Percentiles rank a stretch among this genome's conserved stretches.
phyloP scores from a whole-genome alignment of 257 asterid species.

The Buddleja alternifolia region DNA sequence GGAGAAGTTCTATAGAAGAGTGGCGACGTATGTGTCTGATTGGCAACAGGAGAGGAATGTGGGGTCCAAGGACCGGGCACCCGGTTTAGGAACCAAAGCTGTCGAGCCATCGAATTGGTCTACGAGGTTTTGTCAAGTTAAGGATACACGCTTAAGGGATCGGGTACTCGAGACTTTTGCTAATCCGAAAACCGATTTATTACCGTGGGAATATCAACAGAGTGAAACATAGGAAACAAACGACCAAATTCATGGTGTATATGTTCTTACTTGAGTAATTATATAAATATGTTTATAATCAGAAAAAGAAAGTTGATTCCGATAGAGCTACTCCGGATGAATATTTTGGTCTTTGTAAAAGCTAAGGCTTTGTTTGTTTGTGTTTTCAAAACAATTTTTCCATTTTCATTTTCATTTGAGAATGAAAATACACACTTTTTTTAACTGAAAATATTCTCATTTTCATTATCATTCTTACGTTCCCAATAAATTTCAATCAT shows the following conservation, averaged over 20 bases:
- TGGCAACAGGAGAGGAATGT: conserved; percentile 68
- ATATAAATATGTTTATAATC: background rate
- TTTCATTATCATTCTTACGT: no score
- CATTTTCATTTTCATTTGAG: no score
- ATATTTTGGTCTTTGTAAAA: no score
- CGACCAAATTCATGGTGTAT: no score
- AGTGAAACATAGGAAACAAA: background rate
- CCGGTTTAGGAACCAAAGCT: conserved; percentile 74
- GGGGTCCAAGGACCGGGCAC: conserved; percentile 75
- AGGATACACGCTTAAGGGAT: conserved; percentile 58
- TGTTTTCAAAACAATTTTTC: no score
- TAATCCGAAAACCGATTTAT: conserved; percentile 43
- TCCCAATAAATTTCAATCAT: no score
- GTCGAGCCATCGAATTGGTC: conserved; percentile 76
- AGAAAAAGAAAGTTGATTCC: background rate
- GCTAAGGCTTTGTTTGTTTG: no score
- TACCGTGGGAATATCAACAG: conserved; percentile 66
- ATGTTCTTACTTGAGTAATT: conserved; percentile 12
- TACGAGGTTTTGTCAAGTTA: conserved; percentile 62
- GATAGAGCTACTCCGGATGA: no score
- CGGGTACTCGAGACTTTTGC: conserved; percentile 39
- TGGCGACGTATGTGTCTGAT: conserved; percentile 78
- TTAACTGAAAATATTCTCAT: no score
- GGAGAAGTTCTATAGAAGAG: conserved; percentile 74
- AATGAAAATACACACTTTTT: no score